These are phyloP conservation scores for Sporothrix dimorphospora DNA, from an alignment of 2,329 filamentous ascomycete species.

Conservation along the genomic window DNA sequence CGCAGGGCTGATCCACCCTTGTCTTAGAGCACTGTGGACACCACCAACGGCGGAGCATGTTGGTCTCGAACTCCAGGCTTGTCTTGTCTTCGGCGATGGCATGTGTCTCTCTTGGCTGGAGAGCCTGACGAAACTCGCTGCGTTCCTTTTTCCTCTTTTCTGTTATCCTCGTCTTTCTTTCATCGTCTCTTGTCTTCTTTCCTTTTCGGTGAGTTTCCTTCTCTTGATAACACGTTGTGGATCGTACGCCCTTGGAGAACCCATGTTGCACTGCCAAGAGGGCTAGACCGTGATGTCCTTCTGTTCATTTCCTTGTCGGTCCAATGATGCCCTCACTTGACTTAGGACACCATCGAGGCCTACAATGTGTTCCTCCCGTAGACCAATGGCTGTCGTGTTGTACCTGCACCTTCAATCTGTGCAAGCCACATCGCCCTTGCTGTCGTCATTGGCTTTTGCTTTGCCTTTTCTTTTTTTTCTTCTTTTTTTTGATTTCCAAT, in stretches of 20 bases:
- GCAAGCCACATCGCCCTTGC: neutral
- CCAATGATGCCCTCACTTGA: no score
- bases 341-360: neutral
- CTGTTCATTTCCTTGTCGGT: no score
- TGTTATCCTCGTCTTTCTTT: neutral
- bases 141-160: neutral
- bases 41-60: neutral
- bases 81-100: neutral
- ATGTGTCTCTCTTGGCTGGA: neutral
- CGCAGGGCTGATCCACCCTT: conserved; percentile 25
- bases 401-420: neutral
- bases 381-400: neutral
- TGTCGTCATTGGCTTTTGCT: neutral
- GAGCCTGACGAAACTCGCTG: neutral
- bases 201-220: neutral
- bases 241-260: neutral
- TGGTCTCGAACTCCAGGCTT: neutral
- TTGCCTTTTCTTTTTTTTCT: neutral
- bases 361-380: neutral
- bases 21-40: neutral
- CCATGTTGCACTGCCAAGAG: neutral
- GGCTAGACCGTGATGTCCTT: neutral
- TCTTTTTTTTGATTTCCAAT: neutral
- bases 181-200: neutral
- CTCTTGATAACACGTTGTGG: neutral